phyloP scores from a whole-genome alignment of 768 basidiomycete species.

The Serendipita sp. region DNA sequence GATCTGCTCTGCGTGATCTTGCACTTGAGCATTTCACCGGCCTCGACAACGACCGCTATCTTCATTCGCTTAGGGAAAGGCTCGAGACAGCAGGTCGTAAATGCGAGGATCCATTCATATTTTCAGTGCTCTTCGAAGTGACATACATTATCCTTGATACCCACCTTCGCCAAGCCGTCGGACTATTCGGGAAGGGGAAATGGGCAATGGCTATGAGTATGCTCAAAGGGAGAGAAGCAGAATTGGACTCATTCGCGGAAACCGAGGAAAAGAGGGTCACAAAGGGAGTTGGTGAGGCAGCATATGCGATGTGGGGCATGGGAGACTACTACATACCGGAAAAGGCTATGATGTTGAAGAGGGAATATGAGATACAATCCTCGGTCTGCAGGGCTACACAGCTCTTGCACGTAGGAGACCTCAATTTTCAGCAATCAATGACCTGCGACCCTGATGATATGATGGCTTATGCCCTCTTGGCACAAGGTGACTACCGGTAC shows the following conservation, averaged over 20 bases:
- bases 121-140: neutral
- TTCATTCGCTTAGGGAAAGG: too few relatives aligned
- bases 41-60: neutral
- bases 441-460: neutral
- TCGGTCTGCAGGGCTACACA: neutral
- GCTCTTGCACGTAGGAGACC: neutral
- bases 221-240: neutral
- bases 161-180: neutral
- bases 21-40: neutral
- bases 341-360: neutral
- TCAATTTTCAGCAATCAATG: neutral
- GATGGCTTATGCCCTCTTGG: neutral
- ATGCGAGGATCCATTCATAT: neutral
- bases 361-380: neutral
- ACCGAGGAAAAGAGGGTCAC: neutral
- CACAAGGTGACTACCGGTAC: conserved; percentile 1
- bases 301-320: neutral
- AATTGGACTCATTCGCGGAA: neutral
- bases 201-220: conserved; percentile 2
- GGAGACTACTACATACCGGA: neutral
- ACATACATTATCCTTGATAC: neutral
- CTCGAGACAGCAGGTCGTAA: too few relatives aligned
- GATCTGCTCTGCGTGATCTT: neutral
- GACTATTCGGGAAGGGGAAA: neutral
- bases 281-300: neutral